A percentile compares a stretch with the other conserved stretches of the same genome.
Conservation (phyloP, 768 basidiomycete species). For the Solioccasus polychromus region DNA sequence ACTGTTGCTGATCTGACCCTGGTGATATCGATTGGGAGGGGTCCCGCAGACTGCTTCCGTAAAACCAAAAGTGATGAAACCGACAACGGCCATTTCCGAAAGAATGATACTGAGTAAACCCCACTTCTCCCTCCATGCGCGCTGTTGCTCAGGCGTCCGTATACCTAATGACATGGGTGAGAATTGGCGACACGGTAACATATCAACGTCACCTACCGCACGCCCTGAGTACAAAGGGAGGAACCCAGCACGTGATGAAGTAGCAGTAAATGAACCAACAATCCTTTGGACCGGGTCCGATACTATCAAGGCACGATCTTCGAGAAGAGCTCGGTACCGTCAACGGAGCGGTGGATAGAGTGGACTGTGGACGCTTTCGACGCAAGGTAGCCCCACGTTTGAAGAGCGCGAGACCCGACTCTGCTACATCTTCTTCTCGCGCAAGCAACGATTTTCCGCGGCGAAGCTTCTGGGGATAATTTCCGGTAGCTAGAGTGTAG, state of each 20-base stretch:
- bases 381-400: conserved; percentile 81
- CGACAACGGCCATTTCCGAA: conserved; percentile 87
- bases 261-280: conserved; percentile 96
- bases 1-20: conserved; percentile 69
- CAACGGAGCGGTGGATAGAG: conserved; percentile 38
- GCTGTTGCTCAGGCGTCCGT: conserved; percentile 85
- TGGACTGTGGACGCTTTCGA: conserved; percentile 54
- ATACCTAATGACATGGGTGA: conserved; percentile 54
- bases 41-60: conserved; percentile 90
- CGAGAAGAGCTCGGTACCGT: conserved; percentile 35
- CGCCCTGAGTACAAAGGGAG: conserved; percentile 66
- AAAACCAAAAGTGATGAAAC: conserved; percentile 98
- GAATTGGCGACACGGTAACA: not conserved
- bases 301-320: conserved; percentile 67
- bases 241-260: conserved; percentile 80
- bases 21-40: conserved; percentile 79
- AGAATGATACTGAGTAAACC: conserved; percentile 82
- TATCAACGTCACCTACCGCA: conserved; percentile 59
- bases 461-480: conserved; percentile 64
- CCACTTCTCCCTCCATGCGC: conserved; percentile 99
- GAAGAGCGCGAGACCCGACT: conserved; percentile 91
- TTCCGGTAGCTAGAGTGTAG: conserved; percentile 62
- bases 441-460: conserved; percentile 88
- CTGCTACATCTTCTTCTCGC: conserved; percentile 86
- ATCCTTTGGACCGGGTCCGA: conserved; percentile 84